Conservation (phyloP, 2,329 filamentous ascomycete genomes). For the Penicillium sp. region DNA sequence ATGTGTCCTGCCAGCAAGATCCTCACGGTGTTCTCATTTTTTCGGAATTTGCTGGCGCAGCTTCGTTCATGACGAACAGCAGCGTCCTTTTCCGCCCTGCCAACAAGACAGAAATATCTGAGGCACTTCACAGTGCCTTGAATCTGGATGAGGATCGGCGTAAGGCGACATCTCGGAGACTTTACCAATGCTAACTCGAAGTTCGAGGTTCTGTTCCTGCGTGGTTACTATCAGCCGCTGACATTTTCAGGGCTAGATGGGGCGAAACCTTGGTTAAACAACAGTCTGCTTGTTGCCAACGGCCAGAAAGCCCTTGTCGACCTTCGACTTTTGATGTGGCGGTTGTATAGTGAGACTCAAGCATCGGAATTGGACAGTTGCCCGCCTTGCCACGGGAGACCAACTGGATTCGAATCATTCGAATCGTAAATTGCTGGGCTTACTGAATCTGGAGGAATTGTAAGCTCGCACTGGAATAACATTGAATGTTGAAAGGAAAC, state of each 20-base stretch:
- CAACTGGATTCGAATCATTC: too few relatives aligned
- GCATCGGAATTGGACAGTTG: too few relatives aligned
- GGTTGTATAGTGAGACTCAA: not conserved
- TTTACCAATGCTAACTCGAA: constrained; percentile 93
- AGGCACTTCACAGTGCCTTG: constrained; percentile 82
- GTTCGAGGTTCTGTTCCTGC: constrained; percentile 32
- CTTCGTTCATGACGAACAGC: constrained; percentile 75
- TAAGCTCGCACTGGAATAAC: too few relatives aligned
- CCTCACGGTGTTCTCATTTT: constrained; percentile 87
- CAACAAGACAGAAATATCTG: constrained; percentile 88
- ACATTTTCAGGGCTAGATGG: constrained; percentile 30
- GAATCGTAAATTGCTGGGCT: too few relatives aligned
- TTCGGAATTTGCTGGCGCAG: constrained; percentile 93
- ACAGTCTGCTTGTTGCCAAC: constrained; percentile 17
- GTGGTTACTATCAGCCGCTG: not conserved
- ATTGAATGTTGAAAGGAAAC: too few relatives aligned
- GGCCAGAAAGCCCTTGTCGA: constrained; percentile 7
- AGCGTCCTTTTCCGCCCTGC: constrained; percentile 90
- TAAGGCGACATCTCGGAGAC: constrained; percentile 71
- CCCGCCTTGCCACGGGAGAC: not conserved
- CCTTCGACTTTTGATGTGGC: not conserved
- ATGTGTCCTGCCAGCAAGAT: constrained; percentile 84
- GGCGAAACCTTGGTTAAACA: constrained; percentile 31
- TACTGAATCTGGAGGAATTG: too few relatives aligned
- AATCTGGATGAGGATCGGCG: constrained; percentile 82